A percentile compares a stretch with the other conserved stretches of the same genome.
These are phyloP conservation scores for Diplodia scrobiculata DNA, from an alignment of 2,329 filamentous ascomycete species.

Conservation along the genomic window DNA sequence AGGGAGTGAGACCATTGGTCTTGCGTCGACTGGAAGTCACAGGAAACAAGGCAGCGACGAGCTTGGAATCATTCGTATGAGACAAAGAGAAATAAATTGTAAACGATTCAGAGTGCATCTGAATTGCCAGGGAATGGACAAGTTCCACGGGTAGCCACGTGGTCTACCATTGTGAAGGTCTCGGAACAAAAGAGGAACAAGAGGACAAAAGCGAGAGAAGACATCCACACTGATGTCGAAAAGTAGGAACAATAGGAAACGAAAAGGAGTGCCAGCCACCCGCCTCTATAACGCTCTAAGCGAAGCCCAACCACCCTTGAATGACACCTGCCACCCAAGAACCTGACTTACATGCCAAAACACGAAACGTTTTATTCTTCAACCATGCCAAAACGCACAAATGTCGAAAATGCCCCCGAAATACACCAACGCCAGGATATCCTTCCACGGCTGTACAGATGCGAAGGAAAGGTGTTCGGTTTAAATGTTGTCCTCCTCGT, in stretches of 20 bases:
- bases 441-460: neutral
- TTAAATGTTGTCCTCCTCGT: slow-evolving; percentile 21
- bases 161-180: neutral
- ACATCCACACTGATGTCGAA: neutral
- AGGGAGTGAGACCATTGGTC: neutral
- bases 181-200: neutral
- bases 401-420: neutral
- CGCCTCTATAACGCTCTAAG: neutral
- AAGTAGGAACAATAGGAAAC: neutral
- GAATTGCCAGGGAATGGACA: neutral
- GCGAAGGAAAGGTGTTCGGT: neutral
- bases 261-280: neutral
- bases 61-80: neutral
- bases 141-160: neutral
- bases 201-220: neutral
- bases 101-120: neutral
- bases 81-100: neutral
- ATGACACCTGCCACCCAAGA: neutral
- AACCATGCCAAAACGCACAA: neutral
- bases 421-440: neutral
- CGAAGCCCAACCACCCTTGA: neutral
- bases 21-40: neutral
- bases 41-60: neutral
- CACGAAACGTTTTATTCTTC: too few relatives aligned
- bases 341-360: neutral